Conservation (phyloP, 768 basidiomycete genomes). For the Russula vinacea region DNA sequence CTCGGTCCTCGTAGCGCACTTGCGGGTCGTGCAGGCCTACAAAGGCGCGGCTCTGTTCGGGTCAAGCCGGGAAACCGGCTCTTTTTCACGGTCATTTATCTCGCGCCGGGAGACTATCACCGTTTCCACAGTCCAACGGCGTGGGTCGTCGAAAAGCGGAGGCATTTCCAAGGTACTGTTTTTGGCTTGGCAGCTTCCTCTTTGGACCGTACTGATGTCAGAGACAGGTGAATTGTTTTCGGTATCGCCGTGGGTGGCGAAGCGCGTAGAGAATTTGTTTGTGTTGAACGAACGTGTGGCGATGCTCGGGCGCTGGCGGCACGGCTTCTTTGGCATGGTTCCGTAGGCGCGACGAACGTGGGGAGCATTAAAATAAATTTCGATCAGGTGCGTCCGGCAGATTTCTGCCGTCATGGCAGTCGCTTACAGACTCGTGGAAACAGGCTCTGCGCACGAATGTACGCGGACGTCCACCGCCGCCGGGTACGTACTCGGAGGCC, state of each 20-base stretch:
- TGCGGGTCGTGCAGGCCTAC: slow-evolving; percentile 43
- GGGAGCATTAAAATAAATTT: slow-evolving; percentile 96
- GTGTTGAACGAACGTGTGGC: slow-evolving; percentile 99
- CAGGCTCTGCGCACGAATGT: slow-evolving; percentile 88
- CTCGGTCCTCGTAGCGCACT: slow-evolving; percentile 56
- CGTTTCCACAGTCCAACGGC: slow-evolving; percentile 94
- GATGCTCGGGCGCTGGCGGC: slow-evolving; percentile 87
- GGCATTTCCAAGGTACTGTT: slow-evolving; percentile 84
- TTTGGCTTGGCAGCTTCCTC: background rate
- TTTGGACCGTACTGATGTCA: background rate
- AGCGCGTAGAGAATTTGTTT: slow-evolving; percentile 86
- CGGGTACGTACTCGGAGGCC: slow-evolving; percentile 89
- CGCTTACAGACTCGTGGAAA: background rate
- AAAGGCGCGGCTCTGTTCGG: slow-evolving; percentile 34
- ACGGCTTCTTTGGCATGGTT: slow-evolving; percentile 96
- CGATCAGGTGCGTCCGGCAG: slow-evolving; percentile 57
- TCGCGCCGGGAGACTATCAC: slow-evolving; percentile 98
- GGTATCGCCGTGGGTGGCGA: slow-evolving; percentile 94
- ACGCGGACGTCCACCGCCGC: slow-evolving; percentile 63
- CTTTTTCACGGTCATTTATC: slow-evolving; percentile 93
- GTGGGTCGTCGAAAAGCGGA: slow-evolving; percentile 94
- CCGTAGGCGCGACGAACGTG: slow-evolving; percentile 97
- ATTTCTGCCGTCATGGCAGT: background rate
- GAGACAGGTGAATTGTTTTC: slow-evolving; percentile 86
- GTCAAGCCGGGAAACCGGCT: slow-evolving; percentile 77